These are phyloP conservation scores for Pythium oligandrum DNA, from an alignment of 352 stramenopile species.

Conservation along the genomic window DNA sequence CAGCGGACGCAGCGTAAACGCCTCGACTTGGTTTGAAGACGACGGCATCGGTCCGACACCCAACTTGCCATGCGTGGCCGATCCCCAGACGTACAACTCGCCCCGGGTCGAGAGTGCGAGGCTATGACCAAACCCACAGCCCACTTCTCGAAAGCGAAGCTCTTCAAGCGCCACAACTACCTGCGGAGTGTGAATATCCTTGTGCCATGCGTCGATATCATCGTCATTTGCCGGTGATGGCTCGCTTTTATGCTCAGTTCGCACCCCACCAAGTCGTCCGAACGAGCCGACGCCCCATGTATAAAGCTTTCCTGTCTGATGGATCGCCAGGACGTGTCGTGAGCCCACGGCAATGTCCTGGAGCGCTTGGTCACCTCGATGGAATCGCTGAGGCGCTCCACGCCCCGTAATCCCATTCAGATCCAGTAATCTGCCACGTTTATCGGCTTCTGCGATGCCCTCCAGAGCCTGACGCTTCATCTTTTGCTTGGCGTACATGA, in stretches of 20 bases:
- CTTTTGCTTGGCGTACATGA: constrained; percentile 43
- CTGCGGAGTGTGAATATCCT: constrained; percentile 42
- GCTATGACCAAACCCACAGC: constrained; percentile 67
- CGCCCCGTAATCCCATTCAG: constrained; percentile 52
- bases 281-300: constrained; percentile 73
- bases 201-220: constrained; percentile 45
- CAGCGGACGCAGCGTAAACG: constrained; percentile 61
- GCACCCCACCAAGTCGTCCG: constrained; percentile 39
- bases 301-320: constrained; percentile 57
- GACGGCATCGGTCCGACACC: constrained; percentile 36
- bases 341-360: constrained; percentile 57
- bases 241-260: neutral
- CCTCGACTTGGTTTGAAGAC: constrained; percentile 26
- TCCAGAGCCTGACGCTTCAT: constrained; percentile 57
- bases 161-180: constrained; percentile 31
- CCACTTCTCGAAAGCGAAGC: constrained; percentile 49
- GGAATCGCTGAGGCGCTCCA: constrained; percentile 32
- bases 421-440: constrained; percentile 17
- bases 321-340: constrained; percentile 59
- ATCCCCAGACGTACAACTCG: constrained; percentile 73
- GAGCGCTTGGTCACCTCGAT: constrained; percentile 50
- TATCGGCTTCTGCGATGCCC: constrained; percentile 14
- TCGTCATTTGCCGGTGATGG: constrained; percentile 16
- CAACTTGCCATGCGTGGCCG: constrained; percentile 66
- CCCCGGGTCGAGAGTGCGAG: constrained; percentile 56